Base-by-base conservation (phyloP, 2,329 filamentous ascomycete genomes). In the Paecilomyces formosus region DNA sequence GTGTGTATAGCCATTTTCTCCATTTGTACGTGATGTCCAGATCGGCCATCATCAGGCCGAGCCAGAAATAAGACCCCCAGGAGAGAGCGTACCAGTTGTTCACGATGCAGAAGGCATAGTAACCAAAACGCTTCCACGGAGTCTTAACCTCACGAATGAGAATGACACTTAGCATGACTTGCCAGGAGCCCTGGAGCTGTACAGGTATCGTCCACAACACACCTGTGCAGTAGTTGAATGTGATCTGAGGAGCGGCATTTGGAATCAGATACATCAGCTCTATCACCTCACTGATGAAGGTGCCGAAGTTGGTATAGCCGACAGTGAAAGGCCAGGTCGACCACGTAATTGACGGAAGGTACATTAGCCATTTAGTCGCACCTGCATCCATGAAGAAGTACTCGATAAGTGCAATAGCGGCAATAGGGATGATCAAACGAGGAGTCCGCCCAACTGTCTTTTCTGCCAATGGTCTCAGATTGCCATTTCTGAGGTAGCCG, bases 121-220 rank as follows among this genome's bases (percentile, higher is more conserved):
- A 79, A 3, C 62, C 62, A 58, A 78, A 74, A n/a, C 78, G 74
- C 65, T 80, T 81, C 74, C 73, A 78, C 0, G 75, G 72, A 0
- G 66, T 76, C 61, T 76, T 78, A 65, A 78, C 73, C 56, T 80
- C 76, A 39, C 71, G 72, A 31, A 80, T 70, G 22, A 81, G 67
- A 28, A 81, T 71, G 4, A 72, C 70, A 22, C 71, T 77, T 9
- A 77, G 65, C 1, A 81, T 65, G 2, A 76, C 72, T n/a, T 75
- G 67, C 73, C 78, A 80, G 2, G 77, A 72, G 39, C 75, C 77
- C 62, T 80, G 78, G 1, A 80, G 69, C 61, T 79, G 77, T 0
- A 81, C 77, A 0, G 78, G 77, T 31, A 81, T 79, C 3, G 78
- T 80, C 78, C 78, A 81, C 1, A 81, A 69, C 4, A 80, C 78